A percentile compares a stretch with the other conserved stretches of the same genome.
phyloP scores from a whole-genome alignment of 768 basidiomycete species.

The Suillus fuscotomentosus region DNA sequence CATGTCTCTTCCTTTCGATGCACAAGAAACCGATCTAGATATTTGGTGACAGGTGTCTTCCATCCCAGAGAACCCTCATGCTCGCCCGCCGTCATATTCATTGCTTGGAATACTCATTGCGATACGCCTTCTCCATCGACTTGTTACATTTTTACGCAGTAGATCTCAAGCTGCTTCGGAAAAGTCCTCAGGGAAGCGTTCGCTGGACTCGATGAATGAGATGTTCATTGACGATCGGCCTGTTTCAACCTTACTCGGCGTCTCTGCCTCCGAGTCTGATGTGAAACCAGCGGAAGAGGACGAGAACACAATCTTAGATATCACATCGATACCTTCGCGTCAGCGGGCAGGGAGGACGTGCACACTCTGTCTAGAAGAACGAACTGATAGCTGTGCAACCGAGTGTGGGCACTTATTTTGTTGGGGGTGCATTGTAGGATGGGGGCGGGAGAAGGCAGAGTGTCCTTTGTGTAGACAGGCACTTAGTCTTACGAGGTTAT shows the following conservation, averaged over 20 bases:
- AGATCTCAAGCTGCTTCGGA: constrained; percentile 17
- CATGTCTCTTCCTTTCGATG: background rate
- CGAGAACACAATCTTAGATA: constrained; percentile 61
- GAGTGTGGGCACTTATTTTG: constrained; percentile 91
- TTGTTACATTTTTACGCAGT: constrained; percentile 45
- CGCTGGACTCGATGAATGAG: constrained; percentile 31
- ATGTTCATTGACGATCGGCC: constrained; percentile 59
- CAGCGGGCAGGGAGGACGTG: constrained; percentile 65
- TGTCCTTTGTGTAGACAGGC: constrained; percentile 86
- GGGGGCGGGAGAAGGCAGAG: constrained; percentile 89
- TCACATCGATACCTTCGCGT: constrained; percentile 51
- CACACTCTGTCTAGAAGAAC: constrained; percentile 82
- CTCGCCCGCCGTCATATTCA: constrained; percentile 83
- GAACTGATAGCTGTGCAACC: constrained; percentile 78
- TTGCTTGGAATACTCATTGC: constrained; percentile 73
- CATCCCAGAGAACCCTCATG: constrained; percentile 65
- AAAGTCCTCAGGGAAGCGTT: constrained; percentile 36
- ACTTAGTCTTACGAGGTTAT: constrained; percentile 61
- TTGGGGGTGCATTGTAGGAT: constrained; percentile 86
- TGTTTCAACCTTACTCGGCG: constrained; percentile 54
- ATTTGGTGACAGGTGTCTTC: constrained; percentile 59
- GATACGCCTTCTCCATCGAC: constrained; percentile 61
- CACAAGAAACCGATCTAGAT: background rate
- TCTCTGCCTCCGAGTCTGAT: constrained; percentile 49
- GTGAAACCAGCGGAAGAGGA: constrained; percentile 68